Conservation (phyloP, 306 rosid species). For the Dryas drummondii region DNA sequence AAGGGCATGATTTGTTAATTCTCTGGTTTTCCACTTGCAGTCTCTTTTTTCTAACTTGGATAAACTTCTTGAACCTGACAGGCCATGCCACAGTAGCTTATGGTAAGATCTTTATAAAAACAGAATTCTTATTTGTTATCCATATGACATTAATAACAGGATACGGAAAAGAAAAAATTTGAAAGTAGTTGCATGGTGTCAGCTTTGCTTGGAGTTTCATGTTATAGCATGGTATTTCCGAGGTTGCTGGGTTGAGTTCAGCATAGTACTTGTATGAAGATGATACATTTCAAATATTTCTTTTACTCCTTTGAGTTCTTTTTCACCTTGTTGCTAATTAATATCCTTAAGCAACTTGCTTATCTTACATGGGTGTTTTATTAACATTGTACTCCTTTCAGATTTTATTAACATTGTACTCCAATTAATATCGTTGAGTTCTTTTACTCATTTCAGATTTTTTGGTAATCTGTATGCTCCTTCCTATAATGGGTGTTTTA, state of each 20-base stretch:
- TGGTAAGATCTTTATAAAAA: constrained; percentile 54
- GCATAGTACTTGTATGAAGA: too few relatives aligned
- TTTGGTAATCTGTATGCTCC: background rate
- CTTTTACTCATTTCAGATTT: background rate
- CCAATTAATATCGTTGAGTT: too few relatives aligned
- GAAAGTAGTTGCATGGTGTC: background rate
- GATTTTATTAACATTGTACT: too few relatives aligned
- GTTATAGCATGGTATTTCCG: background rate
- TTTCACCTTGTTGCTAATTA: too few relatives aligned
- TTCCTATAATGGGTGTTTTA: background rate
- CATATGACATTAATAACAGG: background rate
- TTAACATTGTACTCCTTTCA: too few relatives aligned
- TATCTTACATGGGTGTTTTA: too few relatives aligned
- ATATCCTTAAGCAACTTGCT: too few relatives aligned
- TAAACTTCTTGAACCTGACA: constrained; percentile 76
- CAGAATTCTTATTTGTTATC: background rate
- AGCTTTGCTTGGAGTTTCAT: background rate
- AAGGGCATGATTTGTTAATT: constrained; percentile 6
- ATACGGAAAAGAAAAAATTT: background rate
- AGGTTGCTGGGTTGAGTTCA: too few relatives aligned
- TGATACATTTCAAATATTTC: too few relatives aligned
- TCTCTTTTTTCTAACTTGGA: constrained; percentile 79
- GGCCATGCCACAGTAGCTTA: constrained; percentile 85
- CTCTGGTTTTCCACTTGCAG: constrained; percentile 57
- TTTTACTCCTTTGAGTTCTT: too few relatives aligned